These are phyloP conservation scores for Fusarium setosum DNA, from an alignment of 2,329 filamentous ascomycete species.

Conservation along the genomic window DNA sequence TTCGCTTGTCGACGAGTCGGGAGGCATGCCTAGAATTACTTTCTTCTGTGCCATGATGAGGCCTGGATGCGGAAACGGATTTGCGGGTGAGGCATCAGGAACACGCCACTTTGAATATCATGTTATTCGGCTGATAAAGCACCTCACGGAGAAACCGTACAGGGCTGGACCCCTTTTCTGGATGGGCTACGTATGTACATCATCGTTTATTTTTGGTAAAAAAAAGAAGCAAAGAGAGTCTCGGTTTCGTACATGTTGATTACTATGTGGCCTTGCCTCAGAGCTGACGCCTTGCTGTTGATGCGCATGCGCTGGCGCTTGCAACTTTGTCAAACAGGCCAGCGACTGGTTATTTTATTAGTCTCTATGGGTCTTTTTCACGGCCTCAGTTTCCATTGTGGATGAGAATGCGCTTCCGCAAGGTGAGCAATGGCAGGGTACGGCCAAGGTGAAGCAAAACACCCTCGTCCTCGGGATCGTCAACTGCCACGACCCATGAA, in stretches of 20 bases:
- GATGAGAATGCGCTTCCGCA: background rate
- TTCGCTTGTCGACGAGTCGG: background rate
- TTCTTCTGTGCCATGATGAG: background rate
- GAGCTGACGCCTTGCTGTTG: too few relatives aligned
- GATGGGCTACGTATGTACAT: background rate
- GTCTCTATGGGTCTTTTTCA: background rate
- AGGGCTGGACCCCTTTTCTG: constrained; percentile 9
- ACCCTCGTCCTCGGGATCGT: too few relatives aligned
- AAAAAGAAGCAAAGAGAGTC: background rate
- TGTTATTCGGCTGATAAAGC: constrained; percentile 35
- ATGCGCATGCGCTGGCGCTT: background rate
- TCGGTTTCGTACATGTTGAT: too few relatives aligned
- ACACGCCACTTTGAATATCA: constrained; percentile 41
- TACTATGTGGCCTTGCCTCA: background rate
- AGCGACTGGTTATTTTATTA: background rate
- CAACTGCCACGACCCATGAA: too few relatives aligned
- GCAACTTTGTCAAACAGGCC: too few relatives aligned
- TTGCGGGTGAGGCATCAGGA: constrained; percentile 1
- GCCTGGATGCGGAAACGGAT: background rate
- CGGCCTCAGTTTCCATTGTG: constrained; percentile 18
- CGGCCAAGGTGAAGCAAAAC: too few relatives aligned
- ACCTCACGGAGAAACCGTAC: constrained; percentile 37
- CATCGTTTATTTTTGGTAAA: background rate
- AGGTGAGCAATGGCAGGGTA: too few relatives aligned
- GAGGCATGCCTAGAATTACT: background rate